phyloP scores from a whole-genome alignment of 305 asterid species.

The Fraxinus paxiana region DNA sequence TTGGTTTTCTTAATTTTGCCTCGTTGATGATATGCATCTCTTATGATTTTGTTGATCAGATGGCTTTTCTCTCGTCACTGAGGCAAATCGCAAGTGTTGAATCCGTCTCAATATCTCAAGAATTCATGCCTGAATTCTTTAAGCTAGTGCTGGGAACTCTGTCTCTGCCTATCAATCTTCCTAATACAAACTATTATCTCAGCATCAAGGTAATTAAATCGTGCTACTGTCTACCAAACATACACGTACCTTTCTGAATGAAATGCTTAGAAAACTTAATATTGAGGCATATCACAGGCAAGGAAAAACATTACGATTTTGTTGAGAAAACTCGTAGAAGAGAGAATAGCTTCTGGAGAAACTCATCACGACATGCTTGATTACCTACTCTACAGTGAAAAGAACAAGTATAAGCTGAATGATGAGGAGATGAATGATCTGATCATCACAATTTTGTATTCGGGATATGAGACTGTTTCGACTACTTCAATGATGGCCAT shows the following conservation, averaged over 20 bases:
- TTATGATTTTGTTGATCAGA: constrained; percentile 37
- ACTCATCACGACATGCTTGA: constrained; percentile 72
- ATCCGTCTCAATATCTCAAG: constrained; percentile 54
- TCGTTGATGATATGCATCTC: constrained; percentile 27
- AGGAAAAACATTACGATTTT: constrained; percentile 53
- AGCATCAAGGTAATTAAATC: constrained; percentile 63
- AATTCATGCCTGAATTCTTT: constrained; percentile 86
- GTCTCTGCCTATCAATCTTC: constrained; percentile 87
- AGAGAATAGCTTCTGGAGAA: constrained; percentile 53
- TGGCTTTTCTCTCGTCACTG: constrained; percentile 82
- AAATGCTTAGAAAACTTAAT: neutral
- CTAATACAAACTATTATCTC: constrained; percentile 66
- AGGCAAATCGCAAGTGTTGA: constrained; percentile 81
- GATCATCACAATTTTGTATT: constrained; percentile 33
- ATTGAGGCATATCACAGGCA: constrained; percentile 42
- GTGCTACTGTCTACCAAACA: neutral
- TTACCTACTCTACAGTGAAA: constrained; percentile 31
- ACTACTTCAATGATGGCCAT: constrained; percentile 98
- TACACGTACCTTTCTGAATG: neutral
- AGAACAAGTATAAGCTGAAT: neutral
- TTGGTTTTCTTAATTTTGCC: constrained; percentile 11
- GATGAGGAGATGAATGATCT: neutral
- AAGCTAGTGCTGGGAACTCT: constrained; percentile 70
- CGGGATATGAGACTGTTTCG: constrained; percentile 96
- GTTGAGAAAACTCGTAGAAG: constrained; percentile 58